Percentiles rank a stretch among this genome's conserved stretches.
phyloP scores from a whole-genome alignment of 2,329 filamentous ascomycete genomes.

The Fusarium napiforme region DNA sequence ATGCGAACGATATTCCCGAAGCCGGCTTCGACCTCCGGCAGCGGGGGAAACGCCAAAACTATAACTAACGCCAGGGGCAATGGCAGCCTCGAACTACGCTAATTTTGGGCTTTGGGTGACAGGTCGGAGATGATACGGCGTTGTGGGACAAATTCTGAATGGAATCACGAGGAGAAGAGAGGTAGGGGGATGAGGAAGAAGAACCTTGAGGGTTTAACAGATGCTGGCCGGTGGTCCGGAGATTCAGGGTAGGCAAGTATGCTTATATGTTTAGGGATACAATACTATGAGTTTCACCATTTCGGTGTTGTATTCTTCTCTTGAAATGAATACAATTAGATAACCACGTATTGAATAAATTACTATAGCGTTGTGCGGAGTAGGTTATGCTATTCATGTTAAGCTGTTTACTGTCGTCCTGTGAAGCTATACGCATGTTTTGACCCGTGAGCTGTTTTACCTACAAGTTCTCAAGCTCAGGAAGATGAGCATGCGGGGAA shows the following conservation, averaged over 20 bases:
- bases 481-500: slow-evolving; percentile 2
- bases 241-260: neutral
- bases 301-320: neutral
- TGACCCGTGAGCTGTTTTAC: neutral
- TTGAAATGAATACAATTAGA: too few species aligned
- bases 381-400: neutral
- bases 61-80: slow-evolving; percentile 25
- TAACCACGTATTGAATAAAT: neutral
- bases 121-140: slow-evolving; percentile 33
- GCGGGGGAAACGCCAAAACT: neutral
- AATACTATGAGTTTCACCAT: too few species aligned
- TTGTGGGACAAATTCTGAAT: slow-evolving; percentile 13
- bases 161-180: neutral
- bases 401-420: neutral
- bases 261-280: too few species aligned
- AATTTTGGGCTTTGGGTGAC: neutral
- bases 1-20: slow-evolving; percentile 7
- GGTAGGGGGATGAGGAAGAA: neutral
- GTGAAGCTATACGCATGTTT: neutral
- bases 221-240: slow-evolving; percentile 3
- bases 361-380: neutral
- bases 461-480: neutral
- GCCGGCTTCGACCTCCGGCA: slow-evolving; percentile 20
- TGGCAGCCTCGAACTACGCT: neutral
- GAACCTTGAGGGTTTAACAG: slow-evolving; percentile 30